Conservation (phyloP, 441 rosid genomes). For the Manihot esculenta region DNA sequence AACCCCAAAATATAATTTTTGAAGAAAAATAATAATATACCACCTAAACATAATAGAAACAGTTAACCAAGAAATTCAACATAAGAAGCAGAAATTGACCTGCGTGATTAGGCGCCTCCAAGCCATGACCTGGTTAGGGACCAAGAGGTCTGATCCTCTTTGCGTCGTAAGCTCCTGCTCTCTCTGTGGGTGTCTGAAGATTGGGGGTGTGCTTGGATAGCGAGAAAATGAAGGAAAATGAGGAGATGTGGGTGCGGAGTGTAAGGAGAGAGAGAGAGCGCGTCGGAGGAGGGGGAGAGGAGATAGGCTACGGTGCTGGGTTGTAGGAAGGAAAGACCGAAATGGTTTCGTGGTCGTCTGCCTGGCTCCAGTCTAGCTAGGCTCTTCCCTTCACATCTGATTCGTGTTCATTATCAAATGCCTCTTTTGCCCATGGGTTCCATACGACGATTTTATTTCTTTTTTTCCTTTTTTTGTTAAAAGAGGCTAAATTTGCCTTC, state of each 20-base stretch:
- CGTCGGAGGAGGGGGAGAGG: background rate
- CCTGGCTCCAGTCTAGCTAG: no score
- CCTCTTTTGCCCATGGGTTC: no score
- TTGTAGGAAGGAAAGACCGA: background rate
- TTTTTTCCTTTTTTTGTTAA: no score
- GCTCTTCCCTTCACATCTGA: no score
- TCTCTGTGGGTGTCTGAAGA: background rate
- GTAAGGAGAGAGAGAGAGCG: background rate
- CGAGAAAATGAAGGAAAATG: slow-evolving; percentile 14
- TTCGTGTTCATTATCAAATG: no score
- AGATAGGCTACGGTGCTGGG: background rate
- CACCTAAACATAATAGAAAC: background rate
- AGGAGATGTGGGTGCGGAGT: background rate
- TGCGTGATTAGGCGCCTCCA: slow-evolving; percentile 79
- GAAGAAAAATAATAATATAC: no score
- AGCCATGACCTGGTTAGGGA: slow-evolving; percentile 59
- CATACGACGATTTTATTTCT: no score
- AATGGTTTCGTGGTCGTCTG: background rate
- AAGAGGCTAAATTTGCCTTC: no score
- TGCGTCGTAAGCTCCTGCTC: background rate
- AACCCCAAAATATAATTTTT: no score
- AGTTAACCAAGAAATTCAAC: background rate
- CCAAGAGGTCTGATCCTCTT: slow-evolving; percentile 20
- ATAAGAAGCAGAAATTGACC: slow-evolving; percentile 35
- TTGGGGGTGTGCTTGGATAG: slow-evolving; percentile 21